Percentiles rank a stretch among this genome's conserved stretches.
Conservation (phyloP, 2,329 filamentous ascomycete genomes). For the Lasiodiplodia citricola region DNA sequence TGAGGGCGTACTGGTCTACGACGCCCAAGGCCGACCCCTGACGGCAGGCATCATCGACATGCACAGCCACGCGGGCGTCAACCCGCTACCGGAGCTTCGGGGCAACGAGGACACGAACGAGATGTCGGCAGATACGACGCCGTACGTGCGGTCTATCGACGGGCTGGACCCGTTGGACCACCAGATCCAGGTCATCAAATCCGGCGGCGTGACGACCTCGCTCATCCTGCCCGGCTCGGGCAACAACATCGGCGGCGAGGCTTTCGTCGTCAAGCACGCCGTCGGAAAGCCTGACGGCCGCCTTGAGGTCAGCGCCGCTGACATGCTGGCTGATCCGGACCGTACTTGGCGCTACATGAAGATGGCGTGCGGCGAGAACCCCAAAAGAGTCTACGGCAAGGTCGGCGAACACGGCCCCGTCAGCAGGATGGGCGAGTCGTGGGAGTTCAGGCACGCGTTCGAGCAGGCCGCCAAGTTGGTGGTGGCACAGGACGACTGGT, state of each 20-base stretch:
- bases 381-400: constrained; percentile 66
- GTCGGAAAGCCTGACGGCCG: constrained; percentile 66
- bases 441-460: constrained; percentile 71
- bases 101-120: constrained; percentile 69
- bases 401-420: constrained; percentile 60
- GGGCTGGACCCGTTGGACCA: constrained; percentile 67
- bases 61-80: constrained; percentile 70
- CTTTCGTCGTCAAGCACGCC: constrained; percentile 71
- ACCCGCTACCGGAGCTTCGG: constrained; percentile 59
- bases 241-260: constrained; percentile 77
- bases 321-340: constrained; percentile 71
- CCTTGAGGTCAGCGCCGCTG: constrained; percentile 65
- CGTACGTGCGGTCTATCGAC: constrained; percentile 71
- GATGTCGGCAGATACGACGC: constrained; percentile 67
- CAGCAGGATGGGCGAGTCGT: constrained; percentile 71
- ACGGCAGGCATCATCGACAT: constrained; percentile 74
- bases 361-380: constrained; percentile 76
- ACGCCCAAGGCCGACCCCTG: constrained; percentile 65
- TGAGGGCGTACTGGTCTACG: constrained; percentile 57
- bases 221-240: constrained; percentile 70
- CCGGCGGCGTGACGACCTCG: constrained; percentile 73
- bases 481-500: constrained; percentile 71
- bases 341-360: constrained; percentile 73
- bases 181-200: constrained; percentile 72
- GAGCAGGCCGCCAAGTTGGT: constrained; percentile 65